phyloP scores from a whole-genome alignment of 2,329 filamentous ascomycete genomes.

The Beauveria brongniartii region DNA sequence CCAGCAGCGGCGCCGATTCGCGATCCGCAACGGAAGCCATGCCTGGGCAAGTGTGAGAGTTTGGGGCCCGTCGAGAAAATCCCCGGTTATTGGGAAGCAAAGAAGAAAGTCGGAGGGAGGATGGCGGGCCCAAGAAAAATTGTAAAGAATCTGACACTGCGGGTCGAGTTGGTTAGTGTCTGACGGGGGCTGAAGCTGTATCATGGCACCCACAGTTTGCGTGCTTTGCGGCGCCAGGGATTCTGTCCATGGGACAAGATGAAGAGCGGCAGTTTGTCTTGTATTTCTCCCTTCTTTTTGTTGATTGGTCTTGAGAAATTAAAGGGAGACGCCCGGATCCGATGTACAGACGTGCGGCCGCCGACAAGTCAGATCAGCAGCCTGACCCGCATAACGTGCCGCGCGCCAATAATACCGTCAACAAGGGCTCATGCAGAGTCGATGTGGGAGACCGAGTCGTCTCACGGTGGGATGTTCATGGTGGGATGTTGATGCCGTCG shows the following conservation, averaged over 20 bases:
- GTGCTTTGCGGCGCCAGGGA: not conserved
- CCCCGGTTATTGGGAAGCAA: not conserved
- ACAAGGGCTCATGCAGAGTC: too few species aligned
- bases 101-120: not conserved
- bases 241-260: not conserved
- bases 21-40: not conserved
- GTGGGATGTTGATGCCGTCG: too few species aligned
- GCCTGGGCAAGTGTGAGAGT: not conserved
- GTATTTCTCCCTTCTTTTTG: accelerated
- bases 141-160: not conserved
- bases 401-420: too few species aligned
- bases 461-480: too few species aligned
- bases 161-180: not conserved
- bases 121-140: not conserved
- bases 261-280: not conserved
- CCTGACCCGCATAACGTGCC: too few species aligned
- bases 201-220: not conserved
- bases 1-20: not conserved
- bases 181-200: not conserved
- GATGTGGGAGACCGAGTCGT: too few species aligned
- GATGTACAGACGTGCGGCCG: too few species aligned
- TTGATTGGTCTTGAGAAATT: too few species aligned
- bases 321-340: too few species aligned
- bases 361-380: too few species aligned
- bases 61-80: not conserved